Evolutionary conservation across 495 filamentous ascomycete genomes (phyloP).

Genomic region (Durotheca rogersii): DNA sequence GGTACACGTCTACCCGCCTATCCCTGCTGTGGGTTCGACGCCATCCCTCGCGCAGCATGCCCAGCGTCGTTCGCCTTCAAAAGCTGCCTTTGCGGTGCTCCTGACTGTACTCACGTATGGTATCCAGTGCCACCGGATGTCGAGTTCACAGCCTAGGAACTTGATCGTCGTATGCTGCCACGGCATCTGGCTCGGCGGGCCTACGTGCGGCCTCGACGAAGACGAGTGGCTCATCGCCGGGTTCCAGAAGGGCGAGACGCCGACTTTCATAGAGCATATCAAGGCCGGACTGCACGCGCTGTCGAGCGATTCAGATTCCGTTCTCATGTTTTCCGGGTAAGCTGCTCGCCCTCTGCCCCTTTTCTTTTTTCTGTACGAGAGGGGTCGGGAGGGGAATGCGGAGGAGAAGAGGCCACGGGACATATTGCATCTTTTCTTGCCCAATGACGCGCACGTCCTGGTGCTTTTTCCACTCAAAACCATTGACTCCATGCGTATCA

Average conservation of each 20-base stretch:
- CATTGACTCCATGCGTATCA: conserved; percentile 2
- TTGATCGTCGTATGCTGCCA: conserved; percentile 81
- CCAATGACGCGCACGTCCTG: no score
- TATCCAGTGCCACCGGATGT: no score
- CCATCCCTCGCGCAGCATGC: no score
- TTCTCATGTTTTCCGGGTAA: conserved; percentile 72
- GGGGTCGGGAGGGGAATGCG: no score
- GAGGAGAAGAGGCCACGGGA: no score
- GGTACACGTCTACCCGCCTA: no score
- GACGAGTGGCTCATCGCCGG: conserved; percentile 70
- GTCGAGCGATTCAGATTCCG: conserved; percentile 36
- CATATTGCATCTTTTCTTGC: no score
- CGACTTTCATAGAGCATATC: conserved; percentile 71
- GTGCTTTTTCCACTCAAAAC: not conserved
- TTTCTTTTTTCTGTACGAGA: not conserved
- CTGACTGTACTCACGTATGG: no score
- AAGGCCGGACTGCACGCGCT: conserved; percentile 59
- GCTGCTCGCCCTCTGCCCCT: no score
- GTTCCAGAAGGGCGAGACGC: conserved; percentile 72
- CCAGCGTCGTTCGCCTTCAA: no score
- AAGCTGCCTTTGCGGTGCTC: no score
- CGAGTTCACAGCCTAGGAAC: conserved; percentile 46
- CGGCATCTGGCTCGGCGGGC: conserved; percentile 70
- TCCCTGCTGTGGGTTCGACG: no score
- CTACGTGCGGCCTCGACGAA: conserved; percentile 57